Evolutionary conservation across 495 filamentous ascomycete genomes (phyloP).

Genomic region (Penicillium atrosanguineum): DNA sequence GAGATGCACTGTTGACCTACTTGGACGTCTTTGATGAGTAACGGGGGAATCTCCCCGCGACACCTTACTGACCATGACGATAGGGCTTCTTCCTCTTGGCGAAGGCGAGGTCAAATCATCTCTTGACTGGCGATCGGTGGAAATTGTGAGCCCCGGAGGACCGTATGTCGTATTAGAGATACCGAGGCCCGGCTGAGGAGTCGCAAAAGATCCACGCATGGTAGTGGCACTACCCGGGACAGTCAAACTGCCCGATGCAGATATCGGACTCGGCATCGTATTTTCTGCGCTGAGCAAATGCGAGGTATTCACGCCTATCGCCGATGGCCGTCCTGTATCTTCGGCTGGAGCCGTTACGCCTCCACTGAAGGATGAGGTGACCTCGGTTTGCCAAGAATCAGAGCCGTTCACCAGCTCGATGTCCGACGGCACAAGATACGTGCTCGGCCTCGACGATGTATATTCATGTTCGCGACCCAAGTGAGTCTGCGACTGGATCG

Average conservation of each 20-base stretch:
- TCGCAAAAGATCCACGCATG: background rate
- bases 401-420: constrained; percentile 16
- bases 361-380: constrained; percentile 2
- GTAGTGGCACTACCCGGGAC: background rate
- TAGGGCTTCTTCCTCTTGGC: constrained; percentile 42
- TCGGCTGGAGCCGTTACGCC: background rate
- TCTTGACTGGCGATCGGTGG: constrained; percentile 17
- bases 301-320: constrained; percentile 7
- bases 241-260: background rate
- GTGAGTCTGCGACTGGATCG: constrained; percentile 12
- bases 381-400: constrained; percentile 7
- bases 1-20: constrained; percentile 41
- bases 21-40: constrained; percentile 24
- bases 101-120: constrained; percentile 18
- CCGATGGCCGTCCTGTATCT: constrained; percentile 8
- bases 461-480: constrained; percentile 15
- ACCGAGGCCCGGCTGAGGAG: constrained; percentile 4
- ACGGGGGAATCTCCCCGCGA: constrained; percentile 50
- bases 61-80: constrained; percentile 43
- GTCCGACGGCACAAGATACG: constrained; percentile 16
- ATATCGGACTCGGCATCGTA: constrained; percentile 11
- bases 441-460: constrained; percentile 6
- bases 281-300: constrained; percentile 15
- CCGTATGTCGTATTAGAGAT: constrained; percentile 5
- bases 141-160: constrained; percentile 22